Base-by-base conservation (phyloP, 352 stramenopile species). In the Plasmopara halstedii region DNA sequence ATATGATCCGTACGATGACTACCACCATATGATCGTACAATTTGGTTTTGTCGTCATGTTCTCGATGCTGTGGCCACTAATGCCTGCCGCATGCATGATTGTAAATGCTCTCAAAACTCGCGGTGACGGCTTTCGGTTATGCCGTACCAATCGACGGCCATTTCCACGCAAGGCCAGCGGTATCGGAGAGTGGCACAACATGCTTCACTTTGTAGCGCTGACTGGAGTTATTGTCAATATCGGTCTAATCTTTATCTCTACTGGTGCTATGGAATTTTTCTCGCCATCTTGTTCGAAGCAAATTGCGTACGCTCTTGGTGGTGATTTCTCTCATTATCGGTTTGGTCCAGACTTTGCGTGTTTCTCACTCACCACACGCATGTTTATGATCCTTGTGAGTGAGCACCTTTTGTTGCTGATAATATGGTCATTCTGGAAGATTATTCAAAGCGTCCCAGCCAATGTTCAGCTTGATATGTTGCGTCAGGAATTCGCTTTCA, bases 21-120 rank as follows among this genome's bases (percentile, higher is more conserved):
- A 88, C 39, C 79, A 91, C 41, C 66, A 84, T 31, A 70, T 79
- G 46, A 91, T 62, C 2, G 79, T 91, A 10, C 79, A 91, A 54
- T 91, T 85, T 50, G 79, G 79, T 33, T 91, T 91, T 42, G 76
- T 88, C 13, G 76, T 88, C 50, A 91, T 91, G 79, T 91, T 91
- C 44, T 88, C 76, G 20, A 91, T 83, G 65, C 57, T 91, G 20
- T 91, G 79, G 79, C 79, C 79, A 21, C 65, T 75, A 13, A 91
- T 91, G 79, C 79, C 79, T 21, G 62, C 73, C 20, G 74, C 62
- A 11, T 91, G 79, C 26, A 82, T 91, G 56, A 35, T 85, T 25
- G 66, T 91, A 18, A 91, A 91, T 36, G 74, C 76, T 26, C 69
- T 91, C 32, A 91, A 91, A 48, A 78, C 81, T 9, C 79, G 79